Percentiles rank a stretch among this genome's conserved stretches.
phyloP scores from a whole-genome alignment of 768 basidiomycete genomes.

The Suillus plorans region DNA sequence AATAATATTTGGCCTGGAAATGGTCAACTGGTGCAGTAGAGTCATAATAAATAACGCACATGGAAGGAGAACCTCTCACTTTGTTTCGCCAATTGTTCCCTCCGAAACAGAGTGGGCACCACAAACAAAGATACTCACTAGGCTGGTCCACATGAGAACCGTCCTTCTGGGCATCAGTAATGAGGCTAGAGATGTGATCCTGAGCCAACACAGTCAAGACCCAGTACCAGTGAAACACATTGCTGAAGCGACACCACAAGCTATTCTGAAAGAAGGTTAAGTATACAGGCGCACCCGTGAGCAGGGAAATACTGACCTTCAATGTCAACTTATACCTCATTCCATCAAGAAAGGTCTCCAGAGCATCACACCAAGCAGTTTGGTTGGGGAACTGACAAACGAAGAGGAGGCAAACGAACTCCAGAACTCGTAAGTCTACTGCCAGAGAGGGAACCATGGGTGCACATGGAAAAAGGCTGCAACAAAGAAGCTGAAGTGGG shows the following conservation, averaged over 20 bases:
- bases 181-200: slow-evolving; percentile 14
- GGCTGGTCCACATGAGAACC: no score
- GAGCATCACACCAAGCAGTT: slow-evolving; percentile 14
- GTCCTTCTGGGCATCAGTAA: not conserved
- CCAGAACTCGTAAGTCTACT: slow-evolving; percentile 31
- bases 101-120: no score
- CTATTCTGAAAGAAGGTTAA: slow-evolving; percentile 17
- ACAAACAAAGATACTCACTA: no score
- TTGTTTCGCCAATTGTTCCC: no score
- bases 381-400: slow-evolving; percentile 14
- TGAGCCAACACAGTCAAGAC: slow-evolving; percentile 9
- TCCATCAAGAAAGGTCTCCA: slow-evolving; percentile 14
- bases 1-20: slow-evolving; percentile 23
- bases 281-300: no score
- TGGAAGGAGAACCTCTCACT: not conserved
- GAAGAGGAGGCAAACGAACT: slow-evolving; percentile 23
- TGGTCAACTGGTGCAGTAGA: not conserved
- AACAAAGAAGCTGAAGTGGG: slow-evolving; percentile 22
- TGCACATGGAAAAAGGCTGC: slow-evolving; percentile 19
- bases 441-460: slow-evolving; percentile 26
- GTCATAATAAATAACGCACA: not conserved
- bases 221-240: slow-evolving; percentile 26
- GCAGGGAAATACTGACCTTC: not conserved
- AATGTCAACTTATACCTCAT: slow-evolving; percentile 6
- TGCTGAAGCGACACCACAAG: slow-evolving; percentile 22